Conservation (phyloP, 176 grass and related monocot species). For the Cenchrus purpureus region DNA sequence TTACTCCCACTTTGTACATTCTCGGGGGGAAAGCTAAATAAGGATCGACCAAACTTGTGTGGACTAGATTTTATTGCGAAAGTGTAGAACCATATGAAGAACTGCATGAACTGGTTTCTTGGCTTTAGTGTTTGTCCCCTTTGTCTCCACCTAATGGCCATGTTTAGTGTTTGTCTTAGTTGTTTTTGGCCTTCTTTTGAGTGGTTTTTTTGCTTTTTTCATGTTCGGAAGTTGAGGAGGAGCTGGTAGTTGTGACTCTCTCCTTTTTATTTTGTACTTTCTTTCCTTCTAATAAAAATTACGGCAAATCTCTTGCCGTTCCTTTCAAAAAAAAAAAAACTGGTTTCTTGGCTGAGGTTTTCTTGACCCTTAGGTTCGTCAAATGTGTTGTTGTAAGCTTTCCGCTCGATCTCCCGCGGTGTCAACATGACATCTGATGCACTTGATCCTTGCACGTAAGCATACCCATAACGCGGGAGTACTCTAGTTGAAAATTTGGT, state of each 20-base stretch:
- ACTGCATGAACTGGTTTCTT: not conserved
- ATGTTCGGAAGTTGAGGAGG: too few relatives aligned
- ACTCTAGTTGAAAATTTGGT: not conserved
- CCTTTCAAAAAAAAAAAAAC: not conserved
- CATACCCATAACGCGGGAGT: not conserved
- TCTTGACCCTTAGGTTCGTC: not conserved
- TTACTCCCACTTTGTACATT: not conserved
- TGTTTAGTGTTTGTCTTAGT: too few relatives aligned
- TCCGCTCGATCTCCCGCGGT: not conserved
- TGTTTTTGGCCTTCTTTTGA: too few relatives aligned
- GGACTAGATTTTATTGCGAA: not conserved
- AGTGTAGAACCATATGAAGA: not conserved
- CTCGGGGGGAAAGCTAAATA: not conserved
- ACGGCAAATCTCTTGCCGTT: too few relatives aligned
- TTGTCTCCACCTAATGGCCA: too few relatives aligned
- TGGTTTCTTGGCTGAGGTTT: not conserved
- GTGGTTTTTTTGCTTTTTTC: too few relatives aligned
- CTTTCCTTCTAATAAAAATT: too few relatives aligned
- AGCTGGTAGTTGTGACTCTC: too few relatives aligned
- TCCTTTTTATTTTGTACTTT: too few relatives aligned
- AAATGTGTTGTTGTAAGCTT: not conserved
- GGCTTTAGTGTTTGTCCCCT: not conserved
- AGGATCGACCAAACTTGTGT: not conserved
- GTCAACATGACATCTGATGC: not conserved
- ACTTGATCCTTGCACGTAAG: not conserved